Base-by-base conservation (phyloP, 164 flowering plant species). In the Chloranthus sessilifolius region DNA sequence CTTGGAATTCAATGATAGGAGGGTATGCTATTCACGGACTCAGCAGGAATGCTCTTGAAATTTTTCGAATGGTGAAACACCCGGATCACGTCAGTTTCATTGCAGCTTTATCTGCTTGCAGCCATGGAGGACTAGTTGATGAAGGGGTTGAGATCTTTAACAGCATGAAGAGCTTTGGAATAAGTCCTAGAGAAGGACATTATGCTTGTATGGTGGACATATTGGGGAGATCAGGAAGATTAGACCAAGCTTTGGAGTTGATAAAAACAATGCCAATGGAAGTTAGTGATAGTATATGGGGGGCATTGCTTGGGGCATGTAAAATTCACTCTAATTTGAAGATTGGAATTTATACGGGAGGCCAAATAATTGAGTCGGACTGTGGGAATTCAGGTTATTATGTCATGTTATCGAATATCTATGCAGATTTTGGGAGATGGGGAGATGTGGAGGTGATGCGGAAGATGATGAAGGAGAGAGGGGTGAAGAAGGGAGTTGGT, bases 181-280 rank as follows among this genome's bases (percentile, higher is more conserved):
- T 67, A 12, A 37, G 42, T 23, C 64, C 61, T 1, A 41, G 29
- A 43, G 57, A 54, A 59, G 64, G 53, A 4, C 72, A 67, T 34
- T 58, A 49, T 29, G 39, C 72, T n/a, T 58, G 72, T 50, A 50
- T 67, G 53, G 67, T 67, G 28, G 64, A 67, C 48, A 53, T 67
- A 12, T 27, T 67, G 31, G 67, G 64, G 19, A 38, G 67, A 19
- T 49, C 64, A 8, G 67, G 72, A 16, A 37, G 61, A 54, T 25
- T 67, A 27, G 38, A 58, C 16, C 48, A 67, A 46, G 64, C 72
- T 35, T 30, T 62, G 50, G 36, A 50, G 14, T 36, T 67, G 46
- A 54, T 67, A 23, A 55, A 27, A 34, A 38, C 40, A 7, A 43
- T 55, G 50, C 67, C 67, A 8, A 26, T 39, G 20, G 42, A 54